Evolutionary conservation across 495 filamentous ascomycete species (phyloP).

Genomic region (Penicillium verhagenii): DNA sequence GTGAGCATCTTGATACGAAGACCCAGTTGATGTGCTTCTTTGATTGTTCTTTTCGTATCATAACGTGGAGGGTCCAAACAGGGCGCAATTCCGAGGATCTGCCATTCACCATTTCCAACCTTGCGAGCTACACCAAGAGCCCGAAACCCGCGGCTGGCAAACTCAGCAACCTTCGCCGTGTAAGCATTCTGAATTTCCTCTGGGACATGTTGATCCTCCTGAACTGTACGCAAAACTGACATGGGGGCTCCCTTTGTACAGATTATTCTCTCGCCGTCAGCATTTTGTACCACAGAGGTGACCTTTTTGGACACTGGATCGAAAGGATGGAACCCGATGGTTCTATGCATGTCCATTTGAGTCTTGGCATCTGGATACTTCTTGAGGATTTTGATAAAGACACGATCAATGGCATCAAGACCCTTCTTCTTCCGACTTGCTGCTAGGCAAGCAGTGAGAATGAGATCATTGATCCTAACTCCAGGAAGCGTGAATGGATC

Average conservation of each 20-base stretch:
- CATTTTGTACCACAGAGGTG: constrained; percentile 76
- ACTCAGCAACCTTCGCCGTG: constrained; percentile 87
- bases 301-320: constrained; percentile 96
- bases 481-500: constrained; percentile 82
- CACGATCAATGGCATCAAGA: constrained; percentile 93
- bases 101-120: constrained; percentile 72
- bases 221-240: constrained; percentile 78
- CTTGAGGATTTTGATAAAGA: constrained; percentile 80
- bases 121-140: constrained; percentile 90
- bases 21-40: constrained; percentile 83
- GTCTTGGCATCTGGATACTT: constrained; percentile 76
- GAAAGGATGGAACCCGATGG: constrained; percentile 81
- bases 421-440: constrained; percentile 93
- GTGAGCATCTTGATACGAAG: constrained; percentile 96
- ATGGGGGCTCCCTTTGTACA: constrained; percentile 92
- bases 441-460: constrained; percentile 88
- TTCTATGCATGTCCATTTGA: constrained; percentile 71
- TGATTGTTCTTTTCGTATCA: constrained; percentile 86
- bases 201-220: constrained; percentile 74
- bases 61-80: constrained; percentile 89
- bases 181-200: constrained; percentile 74
- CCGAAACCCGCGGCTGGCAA: constrained; percentile 87
- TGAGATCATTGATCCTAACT: constrained; percentile 77
- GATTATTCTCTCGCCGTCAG: constrained; percentile 74
- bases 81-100: constrained; percentile 92